A percentile compares a stretch with the other conserved stretches of the same genome.
phyloP scores from a whole-genome alignment of 352 stramenopile species.

The Globisporangium okanoganense region DNA sequence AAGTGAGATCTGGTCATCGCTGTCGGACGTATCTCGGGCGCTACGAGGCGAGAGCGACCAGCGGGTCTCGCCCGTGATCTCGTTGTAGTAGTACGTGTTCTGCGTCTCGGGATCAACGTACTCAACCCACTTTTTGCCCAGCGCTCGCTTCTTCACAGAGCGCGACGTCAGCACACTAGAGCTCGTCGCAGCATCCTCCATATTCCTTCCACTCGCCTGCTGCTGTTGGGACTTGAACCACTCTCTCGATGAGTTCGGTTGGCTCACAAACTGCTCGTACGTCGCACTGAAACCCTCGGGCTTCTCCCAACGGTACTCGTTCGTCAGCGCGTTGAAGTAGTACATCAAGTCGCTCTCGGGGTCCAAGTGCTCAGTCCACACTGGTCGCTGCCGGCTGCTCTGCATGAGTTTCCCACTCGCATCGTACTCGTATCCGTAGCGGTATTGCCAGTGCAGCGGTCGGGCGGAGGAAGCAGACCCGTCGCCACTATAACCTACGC shows the following conservation, averaged over 20 bases:
- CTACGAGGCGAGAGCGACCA: slow-evolving; percentile 83
- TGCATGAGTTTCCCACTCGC: slow-evolving; percentile 28
- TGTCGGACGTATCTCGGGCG: slow-evolving; percentile 43
- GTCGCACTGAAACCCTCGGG: slow-evolving; percentile 51
- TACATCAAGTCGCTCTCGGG: slow-evolving; percentile 39
- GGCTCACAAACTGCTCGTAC: slow-evolving; percentile 44
- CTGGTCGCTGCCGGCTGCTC: slow-evolving; percentile 25
- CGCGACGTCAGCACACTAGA: slow-evolving; percentile 24
- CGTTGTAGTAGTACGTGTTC: slow-evolving; percentile 92
- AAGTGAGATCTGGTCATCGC: slow-evolving; percentile 57
- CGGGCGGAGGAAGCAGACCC: slow-evolving; percentile 13
- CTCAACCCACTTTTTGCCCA: slow-evolving; percentile 84
- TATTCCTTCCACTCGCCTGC: slow-evolving; percentile 10
- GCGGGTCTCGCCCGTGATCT: slow-evolving; percentile 78
- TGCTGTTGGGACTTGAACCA: slow-evolving; percentile 49
- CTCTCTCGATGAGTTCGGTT: slow-evolving; percentile 43
- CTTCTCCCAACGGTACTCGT: slow-evolving; percentile 80
- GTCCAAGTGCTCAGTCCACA: slow-evolving; percentile 68
- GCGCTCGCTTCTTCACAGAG: slow-evolving; percentile 29
- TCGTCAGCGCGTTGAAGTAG: slow-evolving; percentile 70
- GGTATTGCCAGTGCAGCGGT: slow-evolving; percentile 71
- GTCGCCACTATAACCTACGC: slow-evolving; percentile 6
- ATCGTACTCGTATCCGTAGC: slow-evolving; percentile 70
- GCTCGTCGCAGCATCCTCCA: slow-evolving; percentile 3
- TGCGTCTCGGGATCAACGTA: slow-evolving; percentile 69